Base-by-base conservation (phyloP, 805 yeast genomes). In the Saccharomycopsis fodiens region DNA sequence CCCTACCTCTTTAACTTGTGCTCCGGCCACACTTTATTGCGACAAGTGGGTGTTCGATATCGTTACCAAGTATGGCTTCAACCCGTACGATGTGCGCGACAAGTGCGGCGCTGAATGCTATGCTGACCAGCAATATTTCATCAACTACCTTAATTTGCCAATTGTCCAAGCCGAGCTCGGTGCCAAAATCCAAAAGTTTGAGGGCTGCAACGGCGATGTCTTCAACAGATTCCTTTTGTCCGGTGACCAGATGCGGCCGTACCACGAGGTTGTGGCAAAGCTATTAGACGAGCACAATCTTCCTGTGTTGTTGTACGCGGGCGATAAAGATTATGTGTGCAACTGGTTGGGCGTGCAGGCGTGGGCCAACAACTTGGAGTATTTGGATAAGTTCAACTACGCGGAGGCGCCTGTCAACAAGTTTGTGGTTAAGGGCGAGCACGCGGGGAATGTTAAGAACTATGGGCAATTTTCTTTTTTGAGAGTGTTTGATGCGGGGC, bases 171-270 rank as follows among this genome's bases (percentile, higher is more conserved):
- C 73, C 39, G 88, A 89, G 12, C 69, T 91, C 41, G 98, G 98
- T 45, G 95, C 91, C 19, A 96, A 91, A 66, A 95, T 88, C 50
- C 86, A 82, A 42, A 61, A 66, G 15, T 91, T 76, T 64, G 74
- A 76, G 56, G 74, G 84, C 13, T 88, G 96, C 69, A 85, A 82
- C 67, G 76, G 76, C 57, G 82, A 79, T 48, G 79, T 91, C 50
- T 80, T 79, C 71, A 74, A 81, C 61, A 81, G 85, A 71, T 91
- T 91, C 65, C 58, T 83, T 53, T 76, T 86, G 55, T 78, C 85
- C 17, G 96, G 96, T 52, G 98, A 91, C 67, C 84, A 91, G 83
- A 79, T 84, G 81, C 81, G 82, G 63, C 96, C 96, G 21, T 87
- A 80, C 73, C 93, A 86, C 60, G 74, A 71, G 55, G 78, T 76